A percentile compares a stretch with the other conserved stretches of the same genome.
These are phyloP conservation scores for Saturnispora bothae DNA, from an alignment of 805 yeast species.

Conservation along the genomic window DNA sequence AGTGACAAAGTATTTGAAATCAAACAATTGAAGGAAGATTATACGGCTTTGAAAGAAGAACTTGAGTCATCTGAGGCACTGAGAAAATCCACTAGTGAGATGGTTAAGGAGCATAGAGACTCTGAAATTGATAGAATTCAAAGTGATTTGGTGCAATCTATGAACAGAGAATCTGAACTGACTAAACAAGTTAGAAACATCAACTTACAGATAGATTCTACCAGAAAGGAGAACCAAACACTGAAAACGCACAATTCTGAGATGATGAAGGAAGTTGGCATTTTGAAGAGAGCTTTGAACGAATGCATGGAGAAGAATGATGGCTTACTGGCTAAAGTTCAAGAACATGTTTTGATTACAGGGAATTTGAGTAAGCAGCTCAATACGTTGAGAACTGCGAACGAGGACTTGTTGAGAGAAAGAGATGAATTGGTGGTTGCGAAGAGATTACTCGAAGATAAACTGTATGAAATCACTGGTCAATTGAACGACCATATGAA, in stretches of 20 bases:
- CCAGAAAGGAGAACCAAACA: slow-evolving; percentile 34
- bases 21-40: slow-evolving; percentile 37
- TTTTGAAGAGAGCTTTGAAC: slow-evolving; percentile 30
- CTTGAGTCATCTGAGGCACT: slow-evolving; percentile 34
- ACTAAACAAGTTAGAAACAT: slow-evolving; percentile 54
- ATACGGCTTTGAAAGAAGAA: slow-evolving; percentile 41
- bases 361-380: slow-evolving; percentile 43
- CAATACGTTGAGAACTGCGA: slow-evolving; percentile 42
- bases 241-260: slow-evolving; percentile 31
- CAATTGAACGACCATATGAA: slow-evolving; percentile 31
- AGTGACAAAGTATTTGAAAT: slow-evolving; percentile 50
- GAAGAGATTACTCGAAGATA: slow-evolving; percentile 35
- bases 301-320: slow-evolving; percentile 37
- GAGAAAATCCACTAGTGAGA: slow-evolving; percentile 25
- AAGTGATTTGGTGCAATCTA: slow-evolving; percentile 40
- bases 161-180: slow-evolving; percentile 56
- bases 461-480: slow-evolving; percentile 31
- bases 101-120: slow-evolving; percentile 25
- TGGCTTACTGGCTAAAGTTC: slow-evolving; percentile 30
- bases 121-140: slow-evolving; percentile 45
- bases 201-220: slow-evolving; percentile 47
- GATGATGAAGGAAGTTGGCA: slow-evolving; percentile 32
- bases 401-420: slow-evolving; percentile 52
- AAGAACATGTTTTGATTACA: slow-evolving; percentile 36
- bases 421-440: slow-evolving; percentile 49